Base-by-base conservation (phyloP, 169 alveolate genomes). In the Plasmodium gonderi region DNA sequence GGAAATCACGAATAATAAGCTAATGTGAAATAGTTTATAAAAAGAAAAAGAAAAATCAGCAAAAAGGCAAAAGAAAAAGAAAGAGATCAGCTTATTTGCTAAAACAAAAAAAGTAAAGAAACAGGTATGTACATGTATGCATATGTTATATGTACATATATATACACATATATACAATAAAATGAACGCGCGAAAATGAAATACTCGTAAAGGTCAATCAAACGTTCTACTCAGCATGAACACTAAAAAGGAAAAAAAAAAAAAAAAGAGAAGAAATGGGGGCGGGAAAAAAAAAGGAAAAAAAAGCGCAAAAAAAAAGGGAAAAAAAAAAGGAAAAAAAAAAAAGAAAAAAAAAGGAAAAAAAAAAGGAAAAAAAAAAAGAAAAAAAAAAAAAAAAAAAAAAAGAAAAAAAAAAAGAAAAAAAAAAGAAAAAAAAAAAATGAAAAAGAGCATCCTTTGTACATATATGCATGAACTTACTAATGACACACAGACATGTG, bases 141-240 rank as follows among this genome's bases (percentile, higher is more conserved):
- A n/a, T n/a, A n/a, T n/a, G n/a, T n/a, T n/a, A n/a, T n/a, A n/a
- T n/a, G n/a, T n/a, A n/a, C n/a, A n/a, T n/a, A n/a, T n/a, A n/a
- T n/a, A n/a, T n/a, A n/a, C n/a, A n/a, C n/a, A n/a, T n/a, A n/a
- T n/a, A 29, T 60, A 14, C 11, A 20, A 23, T n/a, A n/a, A 60
- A 60, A 60, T 23, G 72, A 60, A 60, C 72, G 72, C n/a, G n/a
- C n/a, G 72, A 36, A 60, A 36, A 36, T 60, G 72, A 9, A 29
- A 23, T 36, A 60, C 17, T 60, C 12, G 45, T 7, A 80, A 51
- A n/a, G 60, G 76, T 33, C 64, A 54, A 51, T 47, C 76, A 79
- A 51, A 47, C 67, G 77, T 51, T 36, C 64, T 79, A 65, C 36
- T 79, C 67, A 79, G 77, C 11, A 31, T 36, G 44, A 80, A 80